phyloP scores from a whole-genome alignment of 2,329 filamentous ascomycete genomes.

The Talaromyces marneffei region DNA sequence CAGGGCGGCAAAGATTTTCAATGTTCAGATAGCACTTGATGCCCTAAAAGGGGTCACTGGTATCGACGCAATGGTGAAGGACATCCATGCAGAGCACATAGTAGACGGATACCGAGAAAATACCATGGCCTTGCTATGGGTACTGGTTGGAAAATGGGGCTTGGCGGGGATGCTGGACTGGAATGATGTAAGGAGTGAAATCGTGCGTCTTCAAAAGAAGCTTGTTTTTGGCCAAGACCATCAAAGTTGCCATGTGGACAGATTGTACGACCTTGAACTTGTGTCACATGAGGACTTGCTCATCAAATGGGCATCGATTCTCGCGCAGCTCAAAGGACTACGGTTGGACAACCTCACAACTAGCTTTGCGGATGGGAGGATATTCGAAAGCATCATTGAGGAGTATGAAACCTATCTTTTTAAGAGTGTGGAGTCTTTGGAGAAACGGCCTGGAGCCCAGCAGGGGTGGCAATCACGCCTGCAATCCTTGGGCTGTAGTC shows the following conservation, averaged over 20 bases:
- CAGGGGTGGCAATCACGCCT: constrained; percentile 30
- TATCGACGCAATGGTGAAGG: constrained; percentile 36
- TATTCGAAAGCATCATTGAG: constrained; percentile 52
- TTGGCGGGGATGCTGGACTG: constrained; percentile 51
- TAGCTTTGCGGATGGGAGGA: constrained; percentile 50
- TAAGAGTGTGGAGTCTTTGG: background rate
- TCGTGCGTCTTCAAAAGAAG: constrained; percentile 37
- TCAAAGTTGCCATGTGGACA: constrained; percentile 18
- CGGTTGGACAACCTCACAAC: constrained; percentile 52
- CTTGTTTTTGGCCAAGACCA: constrained; percentile 17
- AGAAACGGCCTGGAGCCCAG: background rate
- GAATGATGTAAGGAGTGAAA: constrained; percentile 49
- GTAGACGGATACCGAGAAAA: constrained; percentile 61
- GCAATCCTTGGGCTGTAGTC: constrained; percentile 36
- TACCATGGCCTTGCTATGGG: constrained; percentile 57
- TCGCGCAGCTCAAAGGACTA: constrained; percentile 44
- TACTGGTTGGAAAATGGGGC: constrained; percentile 53
- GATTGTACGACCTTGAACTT: constrained; percentile 24
- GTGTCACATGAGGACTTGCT: constrained; percentile 41
- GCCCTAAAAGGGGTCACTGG: constrained; percentile 45
- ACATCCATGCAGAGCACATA: constrained; percentile 52
- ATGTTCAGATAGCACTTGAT: constrained; percentile 53
- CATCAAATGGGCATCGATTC: constrained; percentile 50
- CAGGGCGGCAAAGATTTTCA: constrained; percentile 53
- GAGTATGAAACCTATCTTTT: constrained; percentile 48